Evolutionary conservation across 73 alveolate genomes (phyloP).

Genomic region (Paramecium pentaurelia): DNA sequence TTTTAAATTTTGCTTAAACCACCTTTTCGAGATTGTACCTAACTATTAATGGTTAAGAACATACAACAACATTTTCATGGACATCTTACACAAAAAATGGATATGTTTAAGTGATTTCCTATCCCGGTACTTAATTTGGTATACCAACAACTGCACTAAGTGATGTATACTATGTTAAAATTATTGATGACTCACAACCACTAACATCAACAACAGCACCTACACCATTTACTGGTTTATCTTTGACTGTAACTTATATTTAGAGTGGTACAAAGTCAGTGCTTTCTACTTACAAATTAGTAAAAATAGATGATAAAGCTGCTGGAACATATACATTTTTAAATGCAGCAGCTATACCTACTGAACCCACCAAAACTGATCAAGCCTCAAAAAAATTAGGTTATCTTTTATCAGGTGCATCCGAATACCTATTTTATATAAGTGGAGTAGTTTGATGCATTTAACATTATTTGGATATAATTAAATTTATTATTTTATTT

Average conservation of each 20-base stretch:
- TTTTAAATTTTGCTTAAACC: conserved; percentile 31
- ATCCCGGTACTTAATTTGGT: background rate
- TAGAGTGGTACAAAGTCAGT: no score
- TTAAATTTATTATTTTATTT: background rate
- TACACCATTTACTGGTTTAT: background rate
- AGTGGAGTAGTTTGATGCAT: background rate
- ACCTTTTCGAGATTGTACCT: background rate
- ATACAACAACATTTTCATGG: background rate
- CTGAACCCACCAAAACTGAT: no score
- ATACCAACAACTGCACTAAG: background rate
- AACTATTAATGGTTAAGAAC: conserved; percentile 4
- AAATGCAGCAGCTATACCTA: no score
- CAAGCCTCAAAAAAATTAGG: background rate
- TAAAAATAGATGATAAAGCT: background rate
- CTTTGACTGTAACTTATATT: background rate
- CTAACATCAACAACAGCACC: background rate
- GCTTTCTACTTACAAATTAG: no score
- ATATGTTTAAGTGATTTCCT: background rate
- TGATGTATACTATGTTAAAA: background rate
- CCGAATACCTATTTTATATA: background rate
- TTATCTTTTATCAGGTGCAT: background rate
- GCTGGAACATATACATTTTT: no score
- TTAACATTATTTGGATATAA: background rate
- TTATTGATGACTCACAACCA: background rate
- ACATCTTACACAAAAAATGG: background rate